Conservation (phyloP, 495 filamentous ascomycete species). For the Hyaloscypha bicolor region DNA sequence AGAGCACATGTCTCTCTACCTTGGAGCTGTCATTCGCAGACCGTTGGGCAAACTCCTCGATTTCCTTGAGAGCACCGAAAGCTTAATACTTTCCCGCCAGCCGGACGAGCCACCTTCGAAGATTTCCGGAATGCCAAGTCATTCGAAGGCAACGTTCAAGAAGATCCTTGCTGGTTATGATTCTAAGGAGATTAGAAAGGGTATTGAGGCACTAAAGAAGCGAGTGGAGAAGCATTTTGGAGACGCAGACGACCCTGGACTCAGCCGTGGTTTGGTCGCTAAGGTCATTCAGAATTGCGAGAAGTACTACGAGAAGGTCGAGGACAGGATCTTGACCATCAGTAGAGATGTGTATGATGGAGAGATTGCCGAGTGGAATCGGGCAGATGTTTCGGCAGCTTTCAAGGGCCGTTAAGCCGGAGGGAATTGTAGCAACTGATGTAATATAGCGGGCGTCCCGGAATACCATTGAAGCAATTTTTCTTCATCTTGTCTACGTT, state of each 20-base stretch:
- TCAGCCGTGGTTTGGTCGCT: conserved; percentile 69
- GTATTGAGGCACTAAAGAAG: conserved; percentile 83
- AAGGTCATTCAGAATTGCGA: conserved; percentile 84
- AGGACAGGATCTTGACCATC: conserved; percentile 68
- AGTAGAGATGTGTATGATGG: conserved; percentile 58
- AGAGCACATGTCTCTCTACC: conserved; percentile 88
- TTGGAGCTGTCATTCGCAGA: conserved; percentile 83
- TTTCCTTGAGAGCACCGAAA: conserved; percentile 82
- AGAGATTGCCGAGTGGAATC: conserved; percentile 57
- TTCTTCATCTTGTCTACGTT: conserved; percentile 5
- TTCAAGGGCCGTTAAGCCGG: conserved; percentile 36
- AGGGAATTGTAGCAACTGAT: neutral
- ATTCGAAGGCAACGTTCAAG: conserved; percentile 78
- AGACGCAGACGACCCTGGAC: conserved; percentile 71
- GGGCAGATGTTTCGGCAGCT: conserved; percentile 52
- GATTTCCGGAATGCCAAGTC: conserved; percentile 72
- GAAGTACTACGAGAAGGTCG: conserved; percentile 71
- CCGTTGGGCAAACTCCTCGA: conserved; percentile 90
- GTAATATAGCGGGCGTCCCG: neutral
- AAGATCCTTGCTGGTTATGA: conserved; percentile 82
- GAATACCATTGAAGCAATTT: neutral
- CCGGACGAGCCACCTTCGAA: conserved; percentile 45
- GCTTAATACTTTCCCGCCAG: conserved; percentile 53
- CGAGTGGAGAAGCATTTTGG: conserved; percentile 96
- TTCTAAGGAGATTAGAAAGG: conserved; percentile 77